These are phyloP conservation scores for Ganoderma meredithae DNA, from an alignment of 1,284 basidiomycete genomes.

Conservation along the genomic window DNA sequence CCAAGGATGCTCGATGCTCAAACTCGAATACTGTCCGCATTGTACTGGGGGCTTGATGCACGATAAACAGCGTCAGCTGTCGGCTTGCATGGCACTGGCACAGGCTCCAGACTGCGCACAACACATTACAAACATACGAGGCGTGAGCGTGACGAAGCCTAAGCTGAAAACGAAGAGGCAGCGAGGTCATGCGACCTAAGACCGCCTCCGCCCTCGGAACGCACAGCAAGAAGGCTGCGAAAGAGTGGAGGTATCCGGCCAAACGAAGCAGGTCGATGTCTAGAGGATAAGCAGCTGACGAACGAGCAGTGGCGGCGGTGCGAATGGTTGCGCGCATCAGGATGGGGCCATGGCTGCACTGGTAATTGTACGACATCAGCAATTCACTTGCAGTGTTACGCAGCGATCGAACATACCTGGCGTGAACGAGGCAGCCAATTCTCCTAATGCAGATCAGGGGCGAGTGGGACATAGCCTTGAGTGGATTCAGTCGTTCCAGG, in stretches of 20 bases:
- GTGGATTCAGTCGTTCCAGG: constrained; percentile 67
- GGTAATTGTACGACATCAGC: constrained; percentile 4
- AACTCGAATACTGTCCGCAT: not conserved
- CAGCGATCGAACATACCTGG: too few relatives aligned
- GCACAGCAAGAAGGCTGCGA: not conserved
- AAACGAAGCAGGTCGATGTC: not conserved
- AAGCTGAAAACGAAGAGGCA: constrained; percentile 6
- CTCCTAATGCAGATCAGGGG: not conserved
- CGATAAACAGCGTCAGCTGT: constrained; percentile 1
- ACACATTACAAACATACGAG: constrained; percentile 1
- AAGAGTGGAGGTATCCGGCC: not conserved
- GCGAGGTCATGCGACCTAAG: constrained; percentile 9
- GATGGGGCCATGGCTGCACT: not conserved
- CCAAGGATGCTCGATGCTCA: not conserved
- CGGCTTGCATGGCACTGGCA: not conserved
- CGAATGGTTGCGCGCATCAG: not conserved
- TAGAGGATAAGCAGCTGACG: constrained; percentile 1
- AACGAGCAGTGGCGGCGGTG: not conserved
- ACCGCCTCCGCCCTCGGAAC: not conserved
- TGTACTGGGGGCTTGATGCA: not conserved
- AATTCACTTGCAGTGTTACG: not conserved
- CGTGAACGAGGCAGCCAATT: not conserved
- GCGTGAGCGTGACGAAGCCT: constrained; percentile 2
- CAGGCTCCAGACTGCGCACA: not conserved
- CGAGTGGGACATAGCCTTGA: not conserved